Base-by-base conservation (phyloP, 805 yeast genomes). In the Helenozyma baotianmanensis region DNA sequence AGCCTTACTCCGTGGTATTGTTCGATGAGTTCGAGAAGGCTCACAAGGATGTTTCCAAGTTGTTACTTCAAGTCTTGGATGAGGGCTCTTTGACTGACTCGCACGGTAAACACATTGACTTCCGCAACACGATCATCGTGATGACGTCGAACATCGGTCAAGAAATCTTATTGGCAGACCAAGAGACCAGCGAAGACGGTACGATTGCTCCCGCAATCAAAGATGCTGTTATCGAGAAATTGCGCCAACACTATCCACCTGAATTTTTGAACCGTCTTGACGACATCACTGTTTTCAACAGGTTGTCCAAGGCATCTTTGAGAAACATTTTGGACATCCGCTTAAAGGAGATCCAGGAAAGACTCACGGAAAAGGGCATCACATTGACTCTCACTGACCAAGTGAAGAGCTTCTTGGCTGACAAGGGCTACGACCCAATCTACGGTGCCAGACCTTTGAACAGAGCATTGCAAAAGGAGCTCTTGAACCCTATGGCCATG, bases 1-100 rank as follows among this genome's bases (percentile, higher is more conserved):
- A 88, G 52, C 98, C 98, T 7, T 90, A 90, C 48, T 74, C 97
- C 1, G 96, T 90, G 17, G 82, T 90, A 2, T 63, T 90, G 37
- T 92, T 90, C 56, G 98, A 90, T 60, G 98, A 90, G 63, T 86
- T 90, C 58, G 98, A 90, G 51, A 90, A 90, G 60, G 97, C 98
- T 0, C 97, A 92, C 57, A 82, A 88, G 2, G 98, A 90, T 60
- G 82, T 90, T n/a, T 80, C 95, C 19, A 92, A 92, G 60, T 70
- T 90, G 25, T 66, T 90, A 30, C 64, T 90, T 39, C 98, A 92
- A 60, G 97, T 90, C 0, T 67, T 90, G 33, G 98, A 90, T 58
- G 98, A 90, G 60, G 98, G 98, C 36, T 78, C 83, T 33, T 70
- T 90, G 47, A 90, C 97, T 0, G 98, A 90, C 56, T 82, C 96